These are phyloP conservation scores for Haplographium delicatum DNA, from an alignment of 495 filamentous ascomycete species.

Conservation along the genomic window DNA sequence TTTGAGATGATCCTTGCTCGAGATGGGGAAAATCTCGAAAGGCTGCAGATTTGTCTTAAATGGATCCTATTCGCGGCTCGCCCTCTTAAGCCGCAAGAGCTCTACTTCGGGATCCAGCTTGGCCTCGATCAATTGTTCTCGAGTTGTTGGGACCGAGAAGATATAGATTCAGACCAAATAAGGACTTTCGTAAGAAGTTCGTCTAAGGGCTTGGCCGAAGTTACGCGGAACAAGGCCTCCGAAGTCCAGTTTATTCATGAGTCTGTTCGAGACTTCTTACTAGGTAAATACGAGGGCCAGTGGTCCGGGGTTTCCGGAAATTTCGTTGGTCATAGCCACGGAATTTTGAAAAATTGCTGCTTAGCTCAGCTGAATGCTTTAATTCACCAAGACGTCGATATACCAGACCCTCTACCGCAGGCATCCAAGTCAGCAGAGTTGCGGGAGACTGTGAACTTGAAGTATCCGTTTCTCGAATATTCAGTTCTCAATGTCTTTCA, in stretches of 20 bases:
- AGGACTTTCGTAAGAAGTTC: constrained; percentile 27
- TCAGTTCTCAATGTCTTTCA: constrained; percentile 36
- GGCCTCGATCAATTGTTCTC: constrained; percentile 12
- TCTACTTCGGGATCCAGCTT: constrained; percentile 32
- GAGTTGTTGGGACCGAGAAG: constrained; percentile 20
- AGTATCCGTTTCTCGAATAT: constrained; percentile 43
- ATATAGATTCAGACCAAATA: constrained; percentile 25
- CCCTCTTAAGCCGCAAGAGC: constrained; percentile 29
- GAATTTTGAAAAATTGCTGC: constrained; percentile 35
- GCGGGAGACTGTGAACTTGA: constrained; percentile 18
- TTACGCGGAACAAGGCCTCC: constrained; percentile 14
- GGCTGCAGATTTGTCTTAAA: constrained; percentile 27
- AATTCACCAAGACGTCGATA: constrained; percentile 19
- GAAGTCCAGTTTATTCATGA: constrained; percentile 39
- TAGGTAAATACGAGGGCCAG: constrained; percentile 18
- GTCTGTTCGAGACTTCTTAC: constrained; percentile 36
- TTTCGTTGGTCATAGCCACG: constrained; percentile 29
- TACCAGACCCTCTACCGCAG: constrained; percentile 23
- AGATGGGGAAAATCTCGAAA: constrained; percentile 17
- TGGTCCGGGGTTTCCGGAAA: constrained; percentile 21
- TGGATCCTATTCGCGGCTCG: constrained; percentile 34
- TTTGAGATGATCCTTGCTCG: constrained; percentile 36
- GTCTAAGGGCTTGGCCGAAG: constrained; percentile 33
- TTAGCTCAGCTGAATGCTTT: constrained; percentile 20
- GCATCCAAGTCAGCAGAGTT: constrained; percentile 21